Conservation (phyloP, 2,329 filamentous ascomycete species). For the Colletotrichum orbiculare region DNA sequence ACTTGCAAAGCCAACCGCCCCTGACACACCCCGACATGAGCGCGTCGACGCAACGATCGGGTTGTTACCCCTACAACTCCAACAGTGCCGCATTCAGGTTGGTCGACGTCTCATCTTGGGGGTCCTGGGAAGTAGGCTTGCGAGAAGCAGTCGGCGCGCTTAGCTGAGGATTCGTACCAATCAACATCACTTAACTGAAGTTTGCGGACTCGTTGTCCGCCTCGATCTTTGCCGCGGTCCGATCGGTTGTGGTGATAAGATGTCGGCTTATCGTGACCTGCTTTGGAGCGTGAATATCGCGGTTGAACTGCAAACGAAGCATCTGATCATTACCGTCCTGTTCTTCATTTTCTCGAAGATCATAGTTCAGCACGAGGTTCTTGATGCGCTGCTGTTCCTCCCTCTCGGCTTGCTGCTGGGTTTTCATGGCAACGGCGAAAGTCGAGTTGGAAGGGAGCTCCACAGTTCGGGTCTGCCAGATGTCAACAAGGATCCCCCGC, state of each 20-base stretch:
- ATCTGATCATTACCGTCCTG: slow-evolving; percentile 75
- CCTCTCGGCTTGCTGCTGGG: slow-evolving; percentile 91
- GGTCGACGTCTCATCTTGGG: not conserved
- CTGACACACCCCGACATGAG: slow-evolving; percentile 1
- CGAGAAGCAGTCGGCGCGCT: slow-evolving; percentile 23
- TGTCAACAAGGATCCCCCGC: slow-evolving; percentile 32
- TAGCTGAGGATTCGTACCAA: slow-evolving; percentile 72
- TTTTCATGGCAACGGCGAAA: slow-evolving; percentile 96
- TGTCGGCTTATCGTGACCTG: slow-evolving; percentile 62
- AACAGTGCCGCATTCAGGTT: no score
- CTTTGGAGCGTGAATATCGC: slow-evolving; percentile 61
- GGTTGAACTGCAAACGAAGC: slow-evolving; percentile 55
- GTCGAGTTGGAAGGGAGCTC: slow-evolving; percentile 91
- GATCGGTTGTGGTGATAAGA: slow-evolving; percentile 65
- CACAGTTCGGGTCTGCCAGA: slow-evolving; percentile 82
- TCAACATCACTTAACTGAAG: slow-evolving; percentile 97
- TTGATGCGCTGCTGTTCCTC: slow-evolving; percentile 99
- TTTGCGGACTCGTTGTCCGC: slow-evolving; percentile 86
- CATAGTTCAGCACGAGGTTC: slow-evolving; percentile 95
- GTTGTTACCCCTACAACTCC: slow-evolving; percentile 5
- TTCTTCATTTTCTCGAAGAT: slow-evolving; percentile 86
- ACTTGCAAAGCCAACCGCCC: slow-evolving; percentile 8
- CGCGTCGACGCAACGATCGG: slow-evolving; percentile 5
- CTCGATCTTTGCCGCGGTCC: slow-evolving; percentile 71
- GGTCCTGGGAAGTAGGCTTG: not conserved